phyloP scores from a whole-genome alignment of 305 asterid genomes.

The Striga hermonthica region DNA sequence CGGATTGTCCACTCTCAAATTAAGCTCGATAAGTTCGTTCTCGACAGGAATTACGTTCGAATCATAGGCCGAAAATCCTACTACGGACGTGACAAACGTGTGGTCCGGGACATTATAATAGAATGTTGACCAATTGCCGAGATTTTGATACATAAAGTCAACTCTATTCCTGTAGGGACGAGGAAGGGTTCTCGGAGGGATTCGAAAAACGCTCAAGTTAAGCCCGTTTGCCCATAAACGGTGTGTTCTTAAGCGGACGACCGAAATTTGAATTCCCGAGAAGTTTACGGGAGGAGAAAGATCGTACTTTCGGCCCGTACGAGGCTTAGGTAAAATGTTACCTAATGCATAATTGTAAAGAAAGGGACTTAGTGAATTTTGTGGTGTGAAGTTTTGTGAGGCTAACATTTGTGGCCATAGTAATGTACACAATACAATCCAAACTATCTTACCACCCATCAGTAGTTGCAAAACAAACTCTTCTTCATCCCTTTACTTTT shows the following conservation, averaged over 20 bases:
- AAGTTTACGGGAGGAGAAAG: constrained; percentile 52
- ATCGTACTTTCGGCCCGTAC: constrained; percentile 53
- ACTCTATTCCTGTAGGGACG: constrained; percentile 60
- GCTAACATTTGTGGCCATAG: constrained; percentile 30
- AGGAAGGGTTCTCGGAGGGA: constrained; percentile 47
- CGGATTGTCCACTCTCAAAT: constrained; percentile 32
- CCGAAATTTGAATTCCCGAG: constrained; percentile 45
- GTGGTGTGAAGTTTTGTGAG: constrained; percentile 27
- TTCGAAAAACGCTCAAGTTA: constrained; percentile 35
- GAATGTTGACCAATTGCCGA: constrained; percentile 57
- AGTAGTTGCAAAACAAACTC: constrained; percentile 30
- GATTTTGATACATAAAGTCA: constrained; percentile 50
- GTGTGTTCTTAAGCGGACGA: constrained; percentile 47
- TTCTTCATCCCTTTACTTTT: constrained; percentile 15
- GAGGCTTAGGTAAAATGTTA: constrained; percentile 27
- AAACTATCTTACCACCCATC: constrained; percentile 49
- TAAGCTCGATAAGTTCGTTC: constrained; percentile 36
- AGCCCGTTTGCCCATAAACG: constrained; percentile 53
- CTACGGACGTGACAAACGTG: constrained; percentile 60
- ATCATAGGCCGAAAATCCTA: constrained; percentile 60
- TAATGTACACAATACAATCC: constrained; percentile 31
- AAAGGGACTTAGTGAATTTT: constrained; percentile 48
- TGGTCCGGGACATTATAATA: constrained; percentile 56
- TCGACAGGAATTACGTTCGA: constrained; percentile 29
- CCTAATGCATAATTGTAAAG: constrained; percentile 45